A percentile compares a stretch with the other conserved stretches of the same genome.
Evolutionary conservation across 2,329 filamentous ascomycete genomes (phyloP).

Genomic region (Monosporascus ibericus): DNA sequence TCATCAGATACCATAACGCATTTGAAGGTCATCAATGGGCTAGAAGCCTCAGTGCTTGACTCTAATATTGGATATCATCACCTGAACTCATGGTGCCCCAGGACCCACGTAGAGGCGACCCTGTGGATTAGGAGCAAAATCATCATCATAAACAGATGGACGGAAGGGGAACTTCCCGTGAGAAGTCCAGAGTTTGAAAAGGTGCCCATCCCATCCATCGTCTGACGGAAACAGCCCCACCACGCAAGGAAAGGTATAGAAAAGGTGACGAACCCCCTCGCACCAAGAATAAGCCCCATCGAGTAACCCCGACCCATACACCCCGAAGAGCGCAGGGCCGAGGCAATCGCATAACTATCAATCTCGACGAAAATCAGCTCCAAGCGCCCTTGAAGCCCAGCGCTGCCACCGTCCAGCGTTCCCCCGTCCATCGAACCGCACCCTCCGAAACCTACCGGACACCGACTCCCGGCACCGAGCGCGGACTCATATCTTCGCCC

Average conservation of each 20-base stretch:
- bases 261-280: slow-evolving; percentile 64
- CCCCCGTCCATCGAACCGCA: slow-evolving; percentile 21
- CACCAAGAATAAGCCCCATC: slow-evolving; percentile 99
- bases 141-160: slow-evolving; percentile 7
- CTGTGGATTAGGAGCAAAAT: background rate
- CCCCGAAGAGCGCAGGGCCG: slow-evolving; percentile 29
- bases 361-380: slow-evolving; percentile 72
- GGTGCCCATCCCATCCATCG: background rate
- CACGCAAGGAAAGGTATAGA: slow-evolving; percentile 28
- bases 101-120: background rate
- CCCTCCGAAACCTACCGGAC: slow-evolving; percentile 10
- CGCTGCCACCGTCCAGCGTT: slow-evolving; percentile 8
- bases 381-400: too few relatives aligned
- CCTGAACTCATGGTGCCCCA: slow-evolving; percentile 46
- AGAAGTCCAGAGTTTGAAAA: slow-evolving; percentile 28
- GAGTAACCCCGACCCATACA: slow-evolving; percentile 68
- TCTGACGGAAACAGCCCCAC: background rate
- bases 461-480: slow-evolving; percentile 27
- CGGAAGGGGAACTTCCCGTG: slow-evolving; percentile 18
- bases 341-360: slow-evolving; percentile 98
- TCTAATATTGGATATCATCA: slow-evolving; percentile 97
- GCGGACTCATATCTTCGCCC: slow-evolving; percentile 92
- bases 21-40: slow-evolving; percentile 39
- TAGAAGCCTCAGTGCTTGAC: slow-evolving; percentile 88
- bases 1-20: slow-evolving; percentile 46